A percentile compares a stretch with the other conserved stretches of the same genome.
Conservation (phyloP, 208 protist species). For the Leishmania martiniquensis region DNA sequence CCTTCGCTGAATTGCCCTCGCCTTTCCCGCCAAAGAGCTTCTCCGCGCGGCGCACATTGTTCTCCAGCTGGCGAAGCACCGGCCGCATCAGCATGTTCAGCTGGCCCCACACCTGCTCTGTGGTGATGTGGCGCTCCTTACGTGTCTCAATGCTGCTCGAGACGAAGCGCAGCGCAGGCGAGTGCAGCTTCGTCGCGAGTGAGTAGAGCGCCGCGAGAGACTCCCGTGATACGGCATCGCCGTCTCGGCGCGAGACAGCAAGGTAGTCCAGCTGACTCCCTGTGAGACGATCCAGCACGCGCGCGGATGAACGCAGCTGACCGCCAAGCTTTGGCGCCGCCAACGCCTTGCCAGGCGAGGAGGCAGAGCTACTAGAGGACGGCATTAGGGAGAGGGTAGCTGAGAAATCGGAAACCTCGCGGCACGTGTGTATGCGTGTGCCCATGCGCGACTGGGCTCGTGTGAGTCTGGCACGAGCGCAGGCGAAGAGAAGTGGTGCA, state of each 20-base stretch:
- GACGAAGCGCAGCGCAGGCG: conserved; percentile 63
- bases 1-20: not conserved
- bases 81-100: conserved; percentile 80
- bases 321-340: conserved; percentile 13
- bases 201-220: conserved; percentile 77
- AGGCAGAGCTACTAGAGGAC: not conserved
- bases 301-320: conserved; percentile 36
- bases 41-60: conserved; percentile 59
- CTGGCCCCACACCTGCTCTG: conserved; percentile 91
- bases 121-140: conserved; percentile 62
- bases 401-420: not conserved
- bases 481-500: not conserved
- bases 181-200: conserved; percentile 80
- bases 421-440: too few relatives aligned
- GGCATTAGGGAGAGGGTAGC: not conserved
- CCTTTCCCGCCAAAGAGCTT: conserved; percentile 32
- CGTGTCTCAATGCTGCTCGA: conserved; percentile 64
- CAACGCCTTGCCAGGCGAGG: conserved; percentile 1
- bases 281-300: conserved; percentile 29
- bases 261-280: conserved; percentile 46
- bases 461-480: not conserved
- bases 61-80: conserved; percentile 77
- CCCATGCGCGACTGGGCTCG: not conserved
- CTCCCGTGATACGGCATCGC: conserved; percentile 44
- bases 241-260: conserved; percentile 42